phyloP scores from a whole-genome alignment of 192 early-diverging fungal species.

The Endogone sp. region DNA sequence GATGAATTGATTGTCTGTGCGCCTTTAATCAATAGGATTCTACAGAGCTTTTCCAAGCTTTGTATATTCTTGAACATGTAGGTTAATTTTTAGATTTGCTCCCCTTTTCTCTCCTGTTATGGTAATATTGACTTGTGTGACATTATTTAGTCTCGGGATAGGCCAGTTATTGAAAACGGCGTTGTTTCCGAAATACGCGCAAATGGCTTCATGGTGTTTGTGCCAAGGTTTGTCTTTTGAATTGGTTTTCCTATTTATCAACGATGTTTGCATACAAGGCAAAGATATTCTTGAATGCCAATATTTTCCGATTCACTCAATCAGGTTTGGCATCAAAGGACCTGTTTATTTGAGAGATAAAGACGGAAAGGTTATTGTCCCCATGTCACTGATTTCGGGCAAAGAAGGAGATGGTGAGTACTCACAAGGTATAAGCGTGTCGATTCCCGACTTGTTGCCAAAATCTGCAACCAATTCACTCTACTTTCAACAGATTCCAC shows the following conservation, averaged over 20 bases:
- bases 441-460: no score
- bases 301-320: no score
- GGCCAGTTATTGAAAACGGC: conserved; percentile 52
- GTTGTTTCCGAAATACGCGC: conserved; percentile 70
- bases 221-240: conserved; percentile 24
- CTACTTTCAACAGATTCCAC: no score
- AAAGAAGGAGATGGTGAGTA: conserved; percentile 34
- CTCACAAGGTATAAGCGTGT: no score
- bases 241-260: no score
- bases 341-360: conserved; percentile 66
- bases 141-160: conserved; percentile 8
- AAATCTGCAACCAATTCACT: no score
- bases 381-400: conserved; percentile 55
- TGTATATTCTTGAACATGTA: conserved; percentile 58
- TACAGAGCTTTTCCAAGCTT: conserved; percentile 74
- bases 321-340: conserved; percentile 65
- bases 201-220: conserved; percentile 61
- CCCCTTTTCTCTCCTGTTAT: not conserved
- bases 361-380: conserved; percentile 46
- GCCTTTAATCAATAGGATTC: conserved; percentile 50
- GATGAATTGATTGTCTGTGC: not conserved
- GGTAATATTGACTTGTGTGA: no score
- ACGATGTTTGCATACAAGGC: no score
- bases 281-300: no score
- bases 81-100: not conserved